Conservation (phyloP, 1,284 basidiomycete species). For the Moesziomyces antarcticus region DNA sequence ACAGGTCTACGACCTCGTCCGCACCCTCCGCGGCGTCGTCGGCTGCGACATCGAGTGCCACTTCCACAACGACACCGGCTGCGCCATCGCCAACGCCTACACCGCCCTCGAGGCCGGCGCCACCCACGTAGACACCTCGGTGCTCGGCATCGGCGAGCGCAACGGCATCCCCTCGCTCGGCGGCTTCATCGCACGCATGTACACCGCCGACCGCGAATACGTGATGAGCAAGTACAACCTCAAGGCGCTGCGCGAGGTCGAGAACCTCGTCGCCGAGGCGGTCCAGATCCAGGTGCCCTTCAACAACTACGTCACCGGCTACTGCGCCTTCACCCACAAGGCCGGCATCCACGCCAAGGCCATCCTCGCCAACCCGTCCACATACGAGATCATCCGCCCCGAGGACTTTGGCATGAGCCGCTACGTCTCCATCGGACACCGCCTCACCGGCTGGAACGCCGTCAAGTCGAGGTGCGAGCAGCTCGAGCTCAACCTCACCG, state of each 20-base stretch:
- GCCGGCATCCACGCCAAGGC: slow-evolving; percentile 99
- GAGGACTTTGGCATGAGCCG: slow-evolving; percentile 97
- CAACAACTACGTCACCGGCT: slow-evolving; percentile 88
- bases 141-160: slow-evolving; percentile 96
- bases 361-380: slow-evolving; percentile 98
- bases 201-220: slow-evolving; percentile 85
- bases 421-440: slow-evolving; percentile 98
- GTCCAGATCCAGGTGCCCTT: slow-evolving; percentile 98
- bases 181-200: slow-evolving; percentile 95
- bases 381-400: slow-evolving; percentile 74
- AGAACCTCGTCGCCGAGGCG: slow-evolving; percentile 98
- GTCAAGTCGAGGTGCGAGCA: slow-evolving; percentile 99
- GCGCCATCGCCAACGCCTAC: slow-evolving; percentile 97
- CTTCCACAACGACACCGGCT: slow-evolving; percentile 95
- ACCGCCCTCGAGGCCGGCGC: slow-evolving; percentile 98
- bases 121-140: slow-evolving; percentile 90
- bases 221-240: slow-evolving; percentile 99
- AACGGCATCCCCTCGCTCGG: slow-evolving; percentile 99
- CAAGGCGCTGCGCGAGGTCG: slow-evolving; percentile 94
- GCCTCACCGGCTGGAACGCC: slow-evolving; percentile 96
- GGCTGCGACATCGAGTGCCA: slow-evolving; percentile 90
- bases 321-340: slow-evolving; percentile 99
- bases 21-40: slow-evolving; percentile 89
- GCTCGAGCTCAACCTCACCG: slow-evolving; percentile 84
- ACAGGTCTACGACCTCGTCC: slow-evolving; percentile 97